These are phyloP conservation scores for Nicotiana benthamiana DNA, from an alignment of 257 asterid species.

Conservation along the genomic window DNA sequence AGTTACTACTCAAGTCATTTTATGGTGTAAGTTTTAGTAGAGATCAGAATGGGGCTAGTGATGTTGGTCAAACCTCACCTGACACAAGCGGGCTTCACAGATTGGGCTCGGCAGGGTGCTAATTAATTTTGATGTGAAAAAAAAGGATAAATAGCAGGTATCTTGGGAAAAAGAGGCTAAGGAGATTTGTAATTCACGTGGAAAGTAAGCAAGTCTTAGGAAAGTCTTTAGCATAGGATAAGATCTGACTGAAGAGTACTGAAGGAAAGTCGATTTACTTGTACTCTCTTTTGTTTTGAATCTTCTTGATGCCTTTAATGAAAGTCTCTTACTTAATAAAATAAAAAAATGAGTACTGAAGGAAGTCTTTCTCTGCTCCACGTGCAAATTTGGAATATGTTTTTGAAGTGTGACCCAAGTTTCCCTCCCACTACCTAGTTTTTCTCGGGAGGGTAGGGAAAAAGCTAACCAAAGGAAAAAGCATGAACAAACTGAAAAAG, in stretches of 20 bases:
- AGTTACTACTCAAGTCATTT: background rate
- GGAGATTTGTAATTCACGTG: background rate
- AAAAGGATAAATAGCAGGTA: background rate
- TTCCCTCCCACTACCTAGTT: background rate
- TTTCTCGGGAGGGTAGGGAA: background rate
- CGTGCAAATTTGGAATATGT: background rate
- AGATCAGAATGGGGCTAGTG: background rate
- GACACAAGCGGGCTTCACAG: background rate
- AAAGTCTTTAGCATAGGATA: background rate
- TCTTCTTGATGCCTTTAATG: too few relatives aligned
- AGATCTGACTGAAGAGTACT: background rate
- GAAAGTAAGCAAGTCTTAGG: background rate
- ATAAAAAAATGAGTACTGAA: background rate
- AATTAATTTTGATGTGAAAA: background rate
- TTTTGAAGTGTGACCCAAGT: background rate
- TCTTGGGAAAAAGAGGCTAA: background rate
- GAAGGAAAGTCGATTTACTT: background rate
- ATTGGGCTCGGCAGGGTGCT: background rate
- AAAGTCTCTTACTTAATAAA: too few relatives aligned
- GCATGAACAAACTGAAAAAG: background rate
- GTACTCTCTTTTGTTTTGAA: too few relatives aligned
- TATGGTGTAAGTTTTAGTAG: background rate
- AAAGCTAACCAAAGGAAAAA: background rate
- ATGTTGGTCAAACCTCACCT: background rate
- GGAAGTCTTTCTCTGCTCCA: background rate